phyloP scores from a whole-genome alignment of 176 grass and related monocot species.

The Triticum dicoccoides region DNA sequence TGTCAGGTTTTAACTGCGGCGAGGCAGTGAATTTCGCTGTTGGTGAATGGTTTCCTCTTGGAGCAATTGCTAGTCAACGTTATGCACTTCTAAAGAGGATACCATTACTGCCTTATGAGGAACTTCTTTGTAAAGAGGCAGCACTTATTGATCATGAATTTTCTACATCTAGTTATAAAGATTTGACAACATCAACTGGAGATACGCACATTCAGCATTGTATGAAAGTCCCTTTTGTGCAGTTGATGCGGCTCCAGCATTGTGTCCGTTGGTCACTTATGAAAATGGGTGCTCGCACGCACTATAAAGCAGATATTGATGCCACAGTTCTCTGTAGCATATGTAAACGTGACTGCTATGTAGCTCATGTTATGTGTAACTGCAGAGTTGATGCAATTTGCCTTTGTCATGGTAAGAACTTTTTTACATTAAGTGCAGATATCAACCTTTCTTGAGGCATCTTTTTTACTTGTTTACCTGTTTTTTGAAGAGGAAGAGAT shows the following conservation, averaged over 20 bases:
- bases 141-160: constrained; percentile 43
- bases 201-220: constrained; percentile 18
- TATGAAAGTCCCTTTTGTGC: constrained; percentile 76
- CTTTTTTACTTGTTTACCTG: constrained; percentile 35
- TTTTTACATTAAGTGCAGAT: constrained; percentile 12
- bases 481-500: constrained; percentile 74
- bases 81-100: constrained; percentile 83
- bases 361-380: constrained; percentile 78
- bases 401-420: constrained; percentile 77
- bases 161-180: constrained; percentile 18
- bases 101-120: constrained; percentile 81
- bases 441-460: constrained; percentile 18
- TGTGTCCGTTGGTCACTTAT: constrained; percentile 48
- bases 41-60: constrained; percentile 80
- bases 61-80: constrained; percentile 71
- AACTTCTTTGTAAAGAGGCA: constrained; percentile 88
- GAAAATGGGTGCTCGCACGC: constrained; percentile 59
- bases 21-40: constrained; percentile 95
- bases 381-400: constrained; percentile 83
- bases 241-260: constrained; percentile 73
- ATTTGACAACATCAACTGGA: constrained; percentile 19
- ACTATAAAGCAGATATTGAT: constrained; percentile 46
- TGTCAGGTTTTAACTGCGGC: constrained; percentile 80
- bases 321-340: constrained; percentile 59
- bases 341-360: constrained; percentile 82